Evolutionary conservation across 1,284 basidiomycete genomes (phyloP), one percentile per base, ranked within the genome.

Genomic region (Pyrrhoderma noxium): DNA sequence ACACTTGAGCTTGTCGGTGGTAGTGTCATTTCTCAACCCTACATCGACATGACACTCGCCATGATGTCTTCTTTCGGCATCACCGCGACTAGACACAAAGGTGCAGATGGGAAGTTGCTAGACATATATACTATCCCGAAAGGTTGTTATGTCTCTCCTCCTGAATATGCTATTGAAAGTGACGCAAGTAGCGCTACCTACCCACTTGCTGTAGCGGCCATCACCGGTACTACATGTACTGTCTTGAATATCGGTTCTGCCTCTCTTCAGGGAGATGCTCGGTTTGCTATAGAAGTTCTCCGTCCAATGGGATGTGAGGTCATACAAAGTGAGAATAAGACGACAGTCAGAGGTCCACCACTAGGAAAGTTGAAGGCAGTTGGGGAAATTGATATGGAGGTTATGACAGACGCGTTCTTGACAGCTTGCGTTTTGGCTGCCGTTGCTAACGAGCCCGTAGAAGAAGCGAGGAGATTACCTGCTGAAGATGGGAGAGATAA

Each of bases 321-420:
- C 42, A 74, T 81, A 21, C 96, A 99, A 71, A 95, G 92, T 0
- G 80, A 76, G 41, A 87, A 79, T 0, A 84, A 88, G 65, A 98
- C 95, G 25, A 96, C 89, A n/a, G 94, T 99, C 39, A 85, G 78
- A 0, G 96, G 95, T 0, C 94, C 95, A 1, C 82, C 86, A 0
- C 67, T 84, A 18, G 91, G 93, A 1, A 72, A 81, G 60, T 76
- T 99, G 43, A 81, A 82, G 56, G 89, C 90, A 5, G 76, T 97
- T 47, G 91, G 91, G 36, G 76, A 85, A 59, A 82, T 98, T 21
- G 93, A 99, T 65, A 99, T 99, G 96, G 93, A 97, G 69, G 84
- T 88, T n/a, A 99, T 99, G 95, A 99, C 96, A 8, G 95, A 99
- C 65, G 95, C 94, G 4, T 99, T 99, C 75, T 78, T 99, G 67